A percentile compares a stretch with the other conserved stretches of the same genome.
These are phyloP conservation scores for Russula sp. DNA, from an alignment of 768 basidiomycete genomes.

Conservation along the genomic window DNA sequence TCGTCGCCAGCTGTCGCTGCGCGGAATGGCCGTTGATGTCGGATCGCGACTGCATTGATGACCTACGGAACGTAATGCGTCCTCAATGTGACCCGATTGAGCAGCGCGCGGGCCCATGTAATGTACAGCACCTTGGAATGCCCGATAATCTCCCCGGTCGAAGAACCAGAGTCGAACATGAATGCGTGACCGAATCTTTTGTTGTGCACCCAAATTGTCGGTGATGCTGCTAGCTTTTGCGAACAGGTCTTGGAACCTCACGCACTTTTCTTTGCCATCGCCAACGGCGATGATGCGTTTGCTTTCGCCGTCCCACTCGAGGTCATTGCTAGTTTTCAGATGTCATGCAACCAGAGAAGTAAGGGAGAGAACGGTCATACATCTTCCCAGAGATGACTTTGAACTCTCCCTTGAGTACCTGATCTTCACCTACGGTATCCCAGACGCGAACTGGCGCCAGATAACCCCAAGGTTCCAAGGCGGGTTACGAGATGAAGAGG, in stretches of 20 bases:
- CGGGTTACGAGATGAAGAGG: background rate
- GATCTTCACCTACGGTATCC: constrained; percentile 85
- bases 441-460: constrained; percentile 66
- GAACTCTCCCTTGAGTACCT: constrained; percentile 74
- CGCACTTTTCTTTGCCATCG: constrained; percentile 82
- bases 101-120: background rate
- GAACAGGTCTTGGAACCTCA: background rate
- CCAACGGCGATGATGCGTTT: constrained; percentile 95
- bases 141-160: constrained; percentile 82
- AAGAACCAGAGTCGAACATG: constrained; percentile 75
- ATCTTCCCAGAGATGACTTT: constrained; percentile 65
- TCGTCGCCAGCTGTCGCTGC: constrained; percentile 89
- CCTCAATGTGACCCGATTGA: constrained; percentile 6
- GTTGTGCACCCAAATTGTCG: background rate
- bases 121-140: constrained; percentile 67
- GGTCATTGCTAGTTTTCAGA: constrained; percentile 70
- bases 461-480: background rate
- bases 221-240: background rate
- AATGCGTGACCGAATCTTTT: constrained; percentile 78
- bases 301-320: constrained; percentile 94
- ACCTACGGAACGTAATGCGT: constrained; percentile 35
- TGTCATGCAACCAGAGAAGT: background rate
- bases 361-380: constrained; percentile 34
- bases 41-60: constrained; percentile 83
- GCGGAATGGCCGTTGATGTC: constrained; percentile 83